Conservation (phyloP, 2,329 filamentous ascomycete genomes). For the Fusarium sp. region DNA sequence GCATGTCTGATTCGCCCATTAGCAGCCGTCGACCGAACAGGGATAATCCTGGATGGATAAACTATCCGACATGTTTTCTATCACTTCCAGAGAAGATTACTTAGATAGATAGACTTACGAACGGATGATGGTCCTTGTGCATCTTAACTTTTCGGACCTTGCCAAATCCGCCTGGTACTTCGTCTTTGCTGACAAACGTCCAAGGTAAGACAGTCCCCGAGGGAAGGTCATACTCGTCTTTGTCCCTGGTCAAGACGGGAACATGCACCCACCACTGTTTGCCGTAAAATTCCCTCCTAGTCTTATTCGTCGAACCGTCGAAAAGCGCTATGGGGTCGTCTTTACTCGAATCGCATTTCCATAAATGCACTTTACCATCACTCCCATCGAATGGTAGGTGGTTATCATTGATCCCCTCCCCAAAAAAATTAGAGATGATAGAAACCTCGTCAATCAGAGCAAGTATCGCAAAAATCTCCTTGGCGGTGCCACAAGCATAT, state of each 20-base stretch:
- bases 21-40: not conserved
- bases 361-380: not conserved
- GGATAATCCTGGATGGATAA: no score
- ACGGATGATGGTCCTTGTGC: not conserved
- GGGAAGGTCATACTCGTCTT: not conserved
- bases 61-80: no score
- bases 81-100: no score
- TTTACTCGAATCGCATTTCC: not conserved
- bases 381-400: not conserved
- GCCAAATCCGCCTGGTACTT: not conserved
- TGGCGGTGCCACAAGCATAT: not conserved
- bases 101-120: not conserved
- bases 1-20: not conserved
- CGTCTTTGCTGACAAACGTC: not conserved
- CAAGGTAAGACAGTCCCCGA: not conserved
- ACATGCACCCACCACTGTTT: conserved; percentile 9
- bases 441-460: not conserved
- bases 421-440: not conserved
- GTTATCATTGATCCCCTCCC: not conserved
- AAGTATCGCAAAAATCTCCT: not conserved
- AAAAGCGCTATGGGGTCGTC: not conserved
- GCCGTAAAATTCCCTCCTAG: not conserved
- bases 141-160: not conserved
- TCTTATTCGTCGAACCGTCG: not conserved
- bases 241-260: not conserved